Evolutionary conservation across 2,329 filamentous ascomycete species (phyloP), one percentile per base, ranked within the genome.

Genomic region (Fusarium napiforme): DNA sequence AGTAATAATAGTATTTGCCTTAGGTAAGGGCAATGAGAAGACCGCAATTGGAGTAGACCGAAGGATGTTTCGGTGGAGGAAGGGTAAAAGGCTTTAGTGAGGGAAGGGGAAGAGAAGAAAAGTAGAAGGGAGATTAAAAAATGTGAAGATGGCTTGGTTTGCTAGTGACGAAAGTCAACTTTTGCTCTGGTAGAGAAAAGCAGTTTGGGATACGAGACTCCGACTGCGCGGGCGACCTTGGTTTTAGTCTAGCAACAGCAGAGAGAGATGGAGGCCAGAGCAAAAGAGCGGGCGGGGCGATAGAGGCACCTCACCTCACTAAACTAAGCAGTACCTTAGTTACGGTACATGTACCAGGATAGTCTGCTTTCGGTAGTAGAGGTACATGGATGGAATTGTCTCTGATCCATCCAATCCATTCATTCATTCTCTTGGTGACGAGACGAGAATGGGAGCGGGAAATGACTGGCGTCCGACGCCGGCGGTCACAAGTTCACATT

Each of bases 401-500:
- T 49, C 49, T 69, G 52, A 68, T 55, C 57, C 47, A 28, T 43
- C 30, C 23, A n/a, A 28, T 43, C 30, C 23, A 30, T 40, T 39
- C 30, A n/a, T 40, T 42, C 30, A 28, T 46, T 59, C 52, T 52
- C 32, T 26, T 69, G 39, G 18, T 37, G 49, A 26, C 47, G n/a
- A 58, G 47, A 50, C 47, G 30, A 59, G 42, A 67, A 46, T 53
- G 57, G 66, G 36, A 71, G 69, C 67, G 67, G 61, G 37, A 70
- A 66, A 66, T 50, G 67, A 47, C 53, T 70, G 71, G 69, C 57
- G 71, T 71, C 72, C 72, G 72, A 71, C 71, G 67, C 72, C 72
- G 71, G 72, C 71, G 72, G 72, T 74, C 71, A 74, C 72, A 74
- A 60, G 72, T 69, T 74, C 72, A 74, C 67, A 73, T 74, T 69